A percentile compares a stretch with the other conserved stretches of the same genome.
phyloP scores from a whole-genome alignment of 495 filamentous ascomycete genomes.

The Staphylotrichum longicolle region DNA sequence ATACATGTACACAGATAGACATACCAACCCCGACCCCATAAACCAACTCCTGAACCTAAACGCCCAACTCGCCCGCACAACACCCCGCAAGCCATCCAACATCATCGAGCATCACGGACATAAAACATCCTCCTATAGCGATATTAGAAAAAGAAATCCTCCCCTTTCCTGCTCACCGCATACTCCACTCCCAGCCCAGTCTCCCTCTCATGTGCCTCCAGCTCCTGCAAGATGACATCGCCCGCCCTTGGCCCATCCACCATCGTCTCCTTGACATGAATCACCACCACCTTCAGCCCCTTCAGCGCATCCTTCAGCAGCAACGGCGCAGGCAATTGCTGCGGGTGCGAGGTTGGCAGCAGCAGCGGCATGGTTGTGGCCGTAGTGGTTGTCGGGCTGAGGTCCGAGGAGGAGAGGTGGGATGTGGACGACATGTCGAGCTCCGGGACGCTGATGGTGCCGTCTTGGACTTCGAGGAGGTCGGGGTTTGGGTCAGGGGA shows the following conservation, averaged over 20 bases:
- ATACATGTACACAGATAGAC: too few relatives aligned
- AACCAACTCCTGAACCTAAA: too few relatives aligned
- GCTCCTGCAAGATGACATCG: conserved; percentile 64
- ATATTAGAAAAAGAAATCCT: conserved; percentile 36
- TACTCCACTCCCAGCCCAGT: conserved; percentile 75
- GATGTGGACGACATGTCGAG: background rate
- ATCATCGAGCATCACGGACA: too few relatives aligned
- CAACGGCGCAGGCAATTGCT: background rate
- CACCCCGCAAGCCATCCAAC: too few relatives aligned
- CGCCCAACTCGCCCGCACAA: too few relatives aligned
- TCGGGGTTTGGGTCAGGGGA: background rate
- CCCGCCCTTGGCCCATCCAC: conserved; percentile 58
- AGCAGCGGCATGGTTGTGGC: background rate
- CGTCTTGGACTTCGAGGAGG: background rate
- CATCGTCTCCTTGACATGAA: conserved; percentile 77
- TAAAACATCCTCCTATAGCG: too few relatives aligned
- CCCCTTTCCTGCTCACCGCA: conserved; percentile 60
- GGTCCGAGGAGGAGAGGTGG: background rate
- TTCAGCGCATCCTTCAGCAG: conserved; percentile 29
- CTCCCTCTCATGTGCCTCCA: conserved; percentile 58
- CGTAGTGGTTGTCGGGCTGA: conserved; percentile 1
- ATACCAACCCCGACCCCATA: too few relatives aligned
- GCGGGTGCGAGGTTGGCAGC: conserved; percentile 1
- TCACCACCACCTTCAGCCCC: conserved; percentile 67
- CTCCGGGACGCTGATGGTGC: background rate